Evolutionary conservation across 257 asterid genomes (phyloP).

Genomic region (Solanum clarkiae): DNA sequence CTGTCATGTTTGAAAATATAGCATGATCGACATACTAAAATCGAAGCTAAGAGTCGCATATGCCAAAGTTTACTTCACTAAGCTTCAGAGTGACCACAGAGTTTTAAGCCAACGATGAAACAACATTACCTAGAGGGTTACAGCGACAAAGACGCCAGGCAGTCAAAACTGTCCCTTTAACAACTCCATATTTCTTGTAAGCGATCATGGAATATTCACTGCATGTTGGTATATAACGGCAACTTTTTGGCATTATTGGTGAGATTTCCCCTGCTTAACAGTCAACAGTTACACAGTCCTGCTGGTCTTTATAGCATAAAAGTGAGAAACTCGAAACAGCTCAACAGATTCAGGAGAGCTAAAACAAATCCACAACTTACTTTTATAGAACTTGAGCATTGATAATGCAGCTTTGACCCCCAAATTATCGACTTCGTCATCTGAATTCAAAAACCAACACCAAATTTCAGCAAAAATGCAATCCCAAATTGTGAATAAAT

Average conservation of each 20-base stretch:
- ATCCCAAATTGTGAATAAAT: neutral
- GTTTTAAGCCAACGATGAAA: neutral
- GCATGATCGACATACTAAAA: neutral
- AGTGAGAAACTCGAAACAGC: neutral
- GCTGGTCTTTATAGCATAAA: neutral
- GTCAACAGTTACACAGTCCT: neutral
- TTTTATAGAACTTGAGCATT: slow-evolving; percentile 68
- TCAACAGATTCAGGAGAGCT: neutral
- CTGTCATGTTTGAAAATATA: slow-evolving; percentile 16
- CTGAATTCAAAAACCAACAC: slow-evolving; percentile 17
- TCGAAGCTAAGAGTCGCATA: neutral
- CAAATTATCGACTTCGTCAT: slow-evolving; percentile 38
- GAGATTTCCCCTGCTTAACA: slow-evolving; percentile 73
- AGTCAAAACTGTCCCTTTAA: slow-evolving; percentile 62
- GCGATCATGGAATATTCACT: slow-evolving; percentile 96
- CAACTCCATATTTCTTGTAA: slow-evolving; percentile 82
- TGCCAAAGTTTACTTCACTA: neutral
- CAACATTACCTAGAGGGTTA: slow-evolving; percentile 67
- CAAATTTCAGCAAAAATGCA: neutral
- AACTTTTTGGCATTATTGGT: slow-evolving; percentile 72
- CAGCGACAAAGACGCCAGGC: slow-evolving; percentile 92
- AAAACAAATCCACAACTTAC: slow-evolving; percentile 22
- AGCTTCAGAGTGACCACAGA: neutral
- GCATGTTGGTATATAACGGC: slow-evolving; percentile 82
- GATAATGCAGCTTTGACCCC: slow-evolving; percentile 76